phyloP scores from a whole-genome alignment of 148 eudicot species.

The Camellia sinensis region DNA sequence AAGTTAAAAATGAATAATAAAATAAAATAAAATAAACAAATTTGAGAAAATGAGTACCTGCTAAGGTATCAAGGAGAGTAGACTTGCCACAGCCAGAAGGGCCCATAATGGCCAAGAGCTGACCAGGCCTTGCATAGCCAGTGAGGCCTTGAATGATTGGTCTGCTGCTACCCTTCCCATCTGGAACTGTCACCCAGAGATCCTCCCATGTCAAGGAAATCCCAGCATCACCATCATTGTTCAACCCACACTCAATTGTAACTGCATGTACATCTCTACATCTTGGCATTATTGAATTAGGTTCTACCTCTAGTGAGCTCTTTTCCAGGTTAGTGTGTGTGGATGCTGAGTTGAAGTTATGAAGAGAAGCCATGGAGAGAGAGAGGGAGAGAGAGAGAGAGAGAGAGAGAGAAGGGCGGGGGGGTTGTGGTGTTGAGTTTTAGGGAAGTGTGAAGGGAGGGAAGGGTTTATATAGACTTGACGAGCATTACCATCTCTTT shows the following conservation, averaged over 20 bases:
- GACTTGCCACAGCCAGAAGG: conserved; percentile 25
- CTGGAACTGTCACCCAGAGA: conserved; percentile 19
- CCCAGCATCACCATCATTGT: background rate
- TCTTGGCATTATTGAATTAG: background rate
- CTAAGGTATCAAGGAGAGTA: conserved; percentile 20
- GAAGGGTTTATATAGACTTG: too few species aligned
- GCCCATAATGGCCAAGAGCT: conserved; percentile 25
- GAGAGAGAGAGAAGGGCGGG: too few species aligned
- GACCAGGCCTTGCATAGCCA: background rate
- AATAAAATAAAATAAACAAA: too few species aligned
- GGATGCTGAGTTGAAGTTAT: background rate
- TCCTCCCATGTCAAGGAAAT: conserved; percentile 23
- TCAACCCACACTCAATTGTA: background rate
- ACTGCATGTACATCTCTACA: background rate
- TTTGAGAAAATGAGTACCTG: background rate
- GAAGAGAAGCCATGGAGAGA: background rate
- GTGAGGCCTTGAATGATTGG: conserved; percentile 16
- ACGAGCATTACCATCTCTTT: too few species aligned
- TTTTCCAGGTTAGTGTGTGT: background rate
- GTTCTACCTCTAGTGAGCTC: conserved; percentile 12
- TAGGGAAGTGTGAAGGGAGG: too few species aligned
- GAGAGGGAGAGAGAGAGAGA: too few species aligned
- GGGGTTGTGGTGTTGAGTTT: too few species aligned
- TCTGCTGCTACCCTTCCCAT: conserved; percentile 12
- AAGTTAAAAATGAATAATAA: too few species aligned